A percentile compares a stretch with the other conserved stretches of the same genome.
Conservation (phyloP, 805 yeast genomes). For the Metahyphopichia silvanorum region DNA sequence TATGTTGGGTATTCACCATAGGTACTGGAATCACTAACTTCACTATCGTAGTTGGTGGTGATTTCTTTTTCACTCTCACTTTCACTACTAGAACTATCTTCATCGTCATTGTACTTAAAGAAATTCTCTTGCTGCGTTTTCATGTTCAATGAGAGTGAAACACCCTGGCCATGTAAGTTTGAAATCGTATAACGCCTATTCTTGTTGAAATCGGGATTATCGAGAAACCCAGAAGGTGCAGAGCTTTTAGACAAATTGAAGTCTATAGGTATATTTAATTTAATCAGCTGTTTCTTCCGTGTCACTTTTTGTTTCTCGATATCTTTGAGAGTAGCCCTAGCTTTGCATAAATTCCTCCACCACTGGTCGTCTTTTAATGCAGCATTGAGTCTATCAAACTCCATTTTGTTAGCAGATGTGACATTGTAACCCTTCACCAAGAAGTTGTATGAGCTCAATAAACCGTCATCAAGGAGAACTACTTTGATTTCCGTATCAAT, state of each 20-base stretch:
- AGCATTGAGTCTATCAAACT: slow-evolving; percentile 44
- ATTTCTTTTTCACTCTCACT: slow-evolving; percentile 13
- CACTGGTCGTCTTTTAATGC: slow-evolving; percentile 66
- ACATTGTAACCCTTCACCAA: slow-evolving; percentile 65
- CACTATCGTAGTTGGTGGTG: slow-evolving; percentile 3
- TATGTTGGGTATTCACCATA: not conserved
- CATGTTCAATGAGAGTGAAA: slow-evolving; percentile 68
- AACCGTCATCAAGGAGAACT: slow-evolving; percentile 58
- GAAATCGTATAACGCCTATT: slow-evolving; percentile 53
- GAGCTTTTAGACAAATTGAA: slow-evolving; percentile 15
- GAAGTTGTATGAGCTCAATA: slow-evolving; percentile 62
- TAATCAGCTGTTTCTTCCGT: slow-evolving; percentile 4
- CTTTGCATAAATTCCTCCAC: slow-evolving; percentile 73
- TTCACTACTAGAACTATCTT: slow-evolving; percentile 11
- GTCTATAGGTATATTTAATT: slow-evolving; percentile 3
- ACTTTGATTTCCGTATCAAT: slow-evolving; percentile 82
- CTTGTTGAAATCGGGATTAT: slow-evolving; percentile 8
- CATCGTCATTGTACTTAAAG: slow-evolving; percentile 20
- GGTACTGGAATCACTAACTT: not conserved
- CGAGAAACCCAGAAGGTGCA: not conserved
- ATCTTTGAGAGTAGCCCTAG: slow-evolving; percentile 44
- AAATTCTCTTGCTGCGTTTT: slow-evolving; percentile 46
- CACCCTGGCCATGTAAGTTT: slow-evolving; percentile 69
- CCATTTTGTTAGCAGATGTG: slow-evolving; percentile 20
- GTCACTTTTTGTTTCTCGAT: slow-evolving; percentile 27